Evolutionary conservation across 768 basidiomycete species (phyloP).

Genomic region (Leccinum aurantiacum): DNA sequence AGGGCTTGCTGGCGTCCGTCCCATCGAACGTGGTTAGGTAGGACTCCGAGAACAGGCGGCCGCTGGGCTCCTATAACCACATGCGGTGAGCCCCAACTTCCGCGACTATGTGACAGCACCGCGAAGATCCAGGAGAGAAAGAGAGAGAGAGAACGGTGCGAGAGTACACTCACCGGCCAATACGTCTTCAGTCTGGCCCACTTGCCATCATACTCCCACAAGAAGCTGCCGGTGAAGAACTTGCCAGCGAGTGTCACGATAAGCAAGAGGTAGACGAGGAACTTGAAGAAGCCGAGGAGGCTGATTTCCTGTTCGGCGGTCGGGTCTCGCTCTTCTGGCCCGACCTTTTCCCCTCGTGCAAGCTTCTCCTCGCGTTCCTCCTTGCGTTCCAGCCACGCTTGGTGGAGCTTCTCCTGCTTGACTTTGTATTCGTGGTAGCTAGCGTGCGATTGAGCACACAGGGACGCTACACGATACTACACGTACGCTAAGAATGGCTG

Average conservation of each 20-base stretch:
- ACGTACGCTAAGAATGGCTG: conserved; percentile 79
- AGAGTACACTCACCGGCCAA: conserved; percentile 52
- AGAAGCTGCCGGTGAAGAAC: conserved; percentile 83
- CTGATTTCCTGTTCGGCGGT: conserved; percentile 69
- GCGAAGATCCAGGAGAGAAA: background rate
- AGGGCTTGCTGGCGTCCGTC: conserved; percentile 54
- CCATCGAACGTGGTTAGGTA: conserved; percentile 73
- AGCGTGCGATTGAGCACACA: conserved; percentile 11
- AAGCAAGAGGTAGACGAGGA: conserved; percentile 56
- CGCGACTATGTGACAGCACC: background rate
- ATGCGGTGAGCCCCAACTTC: background rate
- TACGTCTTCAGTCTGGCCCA: conserved; percentile 60
- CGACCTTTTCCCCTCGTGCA: conserved; percentile 70
- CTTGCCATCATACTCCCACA: conserved; percentile 78
- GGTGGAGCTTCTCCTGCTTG: conserved; percentile 58
- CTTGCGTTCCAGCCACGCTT: conserved; percentile 68
- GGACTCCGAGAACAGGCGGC: conserved; percentile 73
- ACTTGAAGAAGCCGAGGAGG: conserved; percentile 63
- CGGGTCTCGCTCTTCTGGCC: conserved; percentile 72
- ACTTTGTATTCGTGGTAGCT: conserved; percentile 70
- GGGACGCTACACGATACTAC: conserved; percentile 4
- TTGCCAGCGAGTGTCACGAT: conserved; percentile 65
- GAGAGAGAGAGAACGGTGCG: background rate
- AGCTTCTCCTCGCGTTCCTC: conserved; percentile 71
- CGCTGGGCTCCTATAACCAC: conserved; percentile 44